These are phyloP conservation scores for Ascochyta rabiei DNA, from an alignment of 2,329 filamentous ascomycete species.

Conservation along the genomic window DNA sequence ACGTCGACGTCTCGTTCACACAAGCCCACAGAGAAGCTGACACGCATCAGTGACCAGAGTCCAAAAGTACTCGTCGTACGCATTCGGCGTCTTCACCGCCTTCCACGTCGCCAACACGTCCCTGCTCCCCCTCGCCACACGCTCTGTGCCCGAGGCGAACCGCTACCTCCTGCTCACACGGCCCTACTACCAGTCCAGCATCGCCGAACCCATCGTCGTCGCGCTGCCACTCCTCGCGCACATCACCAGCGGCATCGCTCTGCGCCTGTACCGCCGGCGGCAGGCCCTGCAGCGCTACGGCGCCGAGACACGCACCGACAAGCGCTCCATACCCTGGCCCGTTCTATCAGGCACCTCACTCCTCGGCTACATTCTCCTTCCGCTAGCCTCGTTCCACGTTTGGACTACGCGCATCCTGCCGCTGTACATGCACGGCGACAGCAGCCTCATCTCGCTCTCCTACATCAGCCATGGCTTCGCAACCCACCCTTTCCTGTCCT, in stretches of 20 bases:
- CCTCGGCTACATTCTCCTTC: conserved; percentile 73
- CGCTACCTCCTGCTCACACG: conserved; percentile 88
- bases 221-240: conserved; percentile 76
- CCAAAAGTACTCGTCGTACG: conserved; percentile 87
- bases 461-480: conserved; percentile 88
- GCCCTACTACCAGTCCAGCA: conserved; percentile 83
- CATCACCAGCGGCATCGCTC: conserved; percentile 74
- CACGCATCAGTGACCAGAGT: conserved; percentile 67
- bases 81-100: conserved; percentile 51
- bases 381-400: conserved; percentile 72
- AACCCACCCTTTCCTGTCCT: conserved; percentile 69
- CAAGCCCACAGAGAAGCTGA: not conserved
- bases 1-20: conserved; percentile 38
- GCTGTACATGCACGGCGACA: conserved; percentile 78
- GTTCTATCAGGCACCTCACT: conserved; percentile 70
- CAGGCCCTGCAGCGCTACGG: conserved; percentile 78
- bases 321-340: conserved; percentile 67
- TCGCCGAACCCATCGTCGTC: conserved; percentile 80
- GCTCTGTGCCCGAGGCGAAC: conserved; percentile 71
- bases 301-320: conserved; percentile 64
- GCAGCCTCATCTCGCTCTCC: conserved; percentile 80
- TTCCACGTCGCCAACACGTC: conserved; percentile 57
- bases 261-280: conserved; percentile 75
- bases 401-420: conserved; percentile 79
- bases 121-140: conserved; percentile 41